Evolutionary conservation across 441 rosid species (phyloP).

Genomic region (Caryocar brasiliense): DNA sequence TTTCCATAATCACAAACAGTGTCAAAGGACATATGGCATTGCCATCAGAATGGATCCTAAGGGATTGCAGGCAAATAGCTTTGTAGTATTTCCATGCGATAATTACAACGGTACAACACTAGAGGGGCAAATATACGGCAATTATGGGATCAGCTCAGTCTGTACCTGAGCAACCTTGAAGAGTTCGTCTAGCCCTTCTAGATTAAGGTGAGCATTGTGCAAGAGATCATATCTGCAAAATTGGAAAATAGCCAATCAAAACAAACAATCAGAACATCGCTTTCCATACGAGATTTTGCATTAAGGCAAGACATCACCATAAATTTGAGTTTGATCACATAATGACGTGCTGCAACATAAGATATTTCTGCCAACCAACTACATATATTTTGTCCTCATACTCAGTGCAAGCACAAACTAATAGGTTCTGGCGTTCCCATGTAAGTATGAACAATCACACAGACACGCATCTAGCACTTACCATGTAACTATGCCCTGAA

Average conservation of each 20-base stretch:
- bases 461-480: neutral
- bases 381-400: too few relatives aligned
- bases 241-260: neutral
- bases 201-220: slow-evolving; percentile 96
- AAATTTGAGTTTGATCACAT: too few relatives aligned
- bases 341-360: too few relatives aligned
- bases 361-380: too few relatives aligned
- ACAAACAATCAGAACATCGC: too few relatives aligned
- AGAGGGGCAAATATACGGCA: neutral
- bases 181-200: slow-evolving; percentile 84
- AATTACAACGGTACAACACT: too few relatives aligned
- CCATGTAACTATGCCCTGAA: neutral
- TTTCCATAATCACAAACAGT: too few relatives aligned
- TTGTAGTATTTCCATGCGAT: neutral
- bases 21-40: neutral
- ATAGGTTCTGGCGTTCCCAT: neutral
- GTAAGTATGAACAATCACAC: neutral
- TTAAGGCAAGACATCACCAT: neutral
- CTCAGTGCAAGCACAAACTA: too few relatives aligned
- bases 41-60: neutral
- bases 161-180: slow-evolving; percentile 97
- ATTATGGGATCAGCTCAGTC: neutral
- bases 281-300: neutral
- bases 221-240: slow-evolving; percentile 78
- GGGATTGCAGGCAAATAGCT: neutral